Conservation (phyloP, 805 yeast genomes). For the Lachancea dasiensis region DNA sequence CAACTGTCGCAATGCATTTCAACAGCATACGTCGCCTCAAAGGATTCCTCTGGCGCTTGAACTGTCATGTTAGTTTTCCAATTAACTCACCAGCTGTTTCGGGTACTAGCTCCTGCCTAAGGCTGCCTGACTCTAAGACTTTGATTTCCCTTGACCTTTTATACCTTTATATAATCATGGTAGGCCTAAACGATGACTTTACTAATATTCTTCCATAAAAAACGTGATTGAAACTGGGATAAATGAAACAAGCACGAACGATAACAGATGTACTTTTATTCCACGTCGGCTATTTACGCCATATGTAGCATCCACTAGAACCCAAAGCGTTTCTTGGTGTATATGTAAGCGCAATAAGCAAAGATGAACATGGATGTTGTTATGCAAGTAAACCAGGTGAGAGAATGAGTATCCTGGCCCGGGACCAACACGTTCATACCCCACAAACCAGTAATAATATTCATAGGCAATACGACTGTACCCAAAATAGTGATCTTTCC, state of each 20-base stretch:
- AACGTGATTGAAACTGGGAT: too few species aligned
- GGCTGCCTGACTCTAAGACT: too few species aligned
- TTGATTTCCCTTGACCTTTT: too few species aligned
- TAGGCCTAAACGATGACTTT: too few species aligned
- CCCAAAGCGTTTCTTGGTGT: constrained; percentile 42
- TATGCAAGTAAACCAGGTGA: constrained; percentile 61
- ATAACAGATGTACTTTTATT: too few species aligned
- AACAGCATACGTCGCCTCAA: constrained; percentile 76
- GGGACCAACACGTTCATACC: constrained; percentile 98
- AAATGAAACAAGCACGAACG: too few species aligned
- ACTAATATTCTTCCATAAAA: too few species aligned
- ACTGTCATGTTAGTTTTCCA: too few species aligned
- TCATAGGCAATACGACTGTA: constrained; percentile 91
- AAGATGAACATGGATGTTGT: constrained; percentile 40
- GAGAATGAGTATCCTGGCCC: constrained; percentile 65
- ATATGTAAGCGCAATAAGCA: constrained; percentile 43
- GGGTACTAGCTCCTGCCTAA: too few species aligned
- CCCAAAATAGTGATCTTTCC: constrained; percentile 92
- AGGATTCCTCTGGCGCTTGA: constrained; percentile 33
- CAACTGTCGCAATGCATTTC: constrained; percentile 77
- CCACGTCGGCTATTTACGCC: not conserved
- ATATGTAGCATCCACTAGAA: constrained; percentile 15
- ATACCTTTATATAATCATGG: too few species aligned
- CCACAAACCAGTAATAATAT: constrained; percentile 95
- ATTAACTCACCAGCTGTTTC: too few species aligned